Evolutionary conservation across 1,284 basidiomycete species (phyloP).

Genomic region (Rhodotorula sp.): DNA sequence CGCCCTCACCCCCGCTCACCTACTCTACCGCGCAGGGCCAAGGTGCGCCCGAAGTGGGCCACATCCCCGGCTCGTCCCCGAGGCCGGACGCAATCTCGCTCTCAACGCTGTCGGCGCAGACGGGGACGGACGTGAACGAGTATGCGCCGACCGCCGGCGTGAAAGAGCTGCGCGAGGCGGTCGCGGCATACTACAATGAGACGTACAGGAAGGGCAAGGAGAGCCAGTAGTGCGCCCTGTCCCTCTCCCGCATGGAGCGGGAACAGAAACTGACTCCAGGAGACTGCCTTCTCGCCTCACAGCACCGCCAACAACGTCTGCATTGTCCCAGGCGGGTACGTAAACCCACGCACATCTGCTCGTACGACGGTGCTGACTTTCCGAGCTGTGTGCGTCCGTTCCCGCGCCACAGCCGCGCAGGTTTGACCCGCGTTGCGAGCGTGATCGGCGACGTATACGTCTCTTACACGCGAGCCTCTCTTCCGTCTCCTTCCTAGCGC

Average conservation of each 20-base stretch:
- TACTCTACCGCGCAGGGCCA: conserved; percentile 55
- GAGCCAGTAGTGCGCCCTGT: conserved; percentile 55
- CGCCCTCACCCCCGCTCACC: not conserved
- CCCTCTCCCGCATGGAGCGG: too few species aligned
- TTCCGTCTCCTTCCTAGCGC: too few species aligned
- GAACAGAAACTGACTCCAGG: too few species aligned
- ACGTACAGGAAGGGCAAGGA: conserved; percentile 77
- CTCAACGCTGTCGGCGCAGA: conserved; percentile 53
- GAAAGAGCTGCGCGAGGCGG: conserved; percentile 62
- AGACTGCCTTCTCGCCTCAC: conserved; percentile 48
- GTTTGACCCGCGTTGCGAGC: conserved; percentile 84
- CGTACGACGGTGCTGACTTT: not conserved
- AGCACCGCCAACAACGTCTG: conserved; percentile 77
- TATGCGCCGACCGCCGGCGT: conserved; percentile 89
- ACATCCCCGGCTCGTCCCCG: conserved; percentile 68
- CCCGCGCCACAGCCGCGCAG: conserved; percentile 66
- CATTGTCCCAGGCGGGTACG: conserved; percentile 47
- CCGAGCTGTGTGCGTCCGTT: conserved; percentile 43
- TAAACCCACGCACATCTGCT: not conserved
- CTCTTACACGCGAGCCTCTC: conserved; percentile 53
- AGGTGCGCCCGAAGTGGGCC: conserved; percentile 76
- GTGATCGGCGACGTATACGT: conserved; percentile 64
- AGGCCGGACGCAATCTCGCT: conserved; percentile 65
- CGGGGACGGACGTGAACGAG: conserved; percentile 63
- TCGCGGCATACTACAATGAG: conserved; percentile 82